Conservation (phyloP, 352 stramenopile genomes). For the Phytophthora parvispora region DNA sequence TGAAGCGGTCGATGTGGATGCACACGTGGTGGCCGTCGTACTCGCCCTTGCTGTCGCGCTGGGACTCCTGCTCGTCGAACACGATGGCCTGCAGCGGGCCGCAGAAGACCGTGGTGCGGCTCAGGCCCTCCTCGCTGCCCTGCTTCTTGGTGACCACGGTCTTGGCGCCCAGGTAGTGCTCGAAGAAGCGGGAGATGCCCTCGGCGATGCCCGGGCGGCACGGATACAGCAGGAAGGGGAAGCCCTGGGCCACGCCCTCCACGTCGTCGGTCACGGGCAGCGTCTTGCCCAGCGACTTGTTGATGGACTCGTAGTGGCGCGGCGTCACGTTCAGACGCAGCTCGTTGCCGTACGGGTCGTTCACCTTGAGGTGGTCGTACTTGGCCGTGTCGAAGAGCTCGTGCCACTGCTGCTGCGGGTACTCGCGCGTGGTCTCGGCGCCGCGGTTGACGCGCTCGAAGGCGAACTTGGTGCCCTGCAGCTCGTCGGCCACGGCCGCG, state of each 20-base stretch:
- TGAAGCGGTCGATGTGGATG: constrained; percentile 79
- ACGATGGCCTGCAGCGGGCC: constrained; percentile 70
- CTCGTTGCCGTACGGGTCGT: constrained; percentile 73
- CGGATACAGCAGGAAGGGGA: constrained; percentile 71
- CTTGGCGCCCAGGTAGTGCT: constrained; percentile 72
- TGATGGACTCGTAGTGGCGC: constrained; percentile 68
- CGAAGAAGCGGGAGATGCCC: constrained; percentile 76
- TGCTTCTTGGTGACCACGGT: constrained; percentile 56
- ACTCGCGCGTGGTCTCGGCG: constrained; percentile 53
- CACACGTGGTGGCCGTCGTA: constrained; percentile 84
- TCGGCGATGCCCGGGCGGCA: constrained; percentile 63
- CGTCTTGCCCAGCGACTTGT: constrained; percentile 60
- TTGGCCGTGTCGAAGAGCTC: constrained; percentile 51
- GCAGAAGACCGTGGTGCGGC: constrained; percentile 58
- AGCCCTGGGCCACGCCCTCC: constrained; percentile 55
- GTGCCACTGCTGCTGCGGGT: constrained; percentile 68
- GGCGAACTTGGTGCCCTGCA: constrained; percentile 61
- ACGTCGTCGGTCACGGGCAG: constrained; percentile 57
- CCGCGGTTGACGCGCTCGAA: constrained; percentile 68
- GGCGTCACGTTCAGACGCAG: constrained; percentile 66
- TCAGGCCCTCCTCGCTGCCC: constrained; percentile 38
- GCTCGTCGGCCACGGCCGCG: constrained; percentile 48
- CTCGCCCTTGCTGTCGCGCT: constrained; percentile 64
- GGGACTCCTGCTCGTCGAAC: constrained; percentile 68
- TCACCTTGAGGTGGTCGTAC: constrained; percentile 72